Percentiles rank a stretch among this genome's conserved stretches.
Evolutionary conservation across 768 basidiomycete species (phyloP).

Genomic region (Lentinus brumalis): DNA sequence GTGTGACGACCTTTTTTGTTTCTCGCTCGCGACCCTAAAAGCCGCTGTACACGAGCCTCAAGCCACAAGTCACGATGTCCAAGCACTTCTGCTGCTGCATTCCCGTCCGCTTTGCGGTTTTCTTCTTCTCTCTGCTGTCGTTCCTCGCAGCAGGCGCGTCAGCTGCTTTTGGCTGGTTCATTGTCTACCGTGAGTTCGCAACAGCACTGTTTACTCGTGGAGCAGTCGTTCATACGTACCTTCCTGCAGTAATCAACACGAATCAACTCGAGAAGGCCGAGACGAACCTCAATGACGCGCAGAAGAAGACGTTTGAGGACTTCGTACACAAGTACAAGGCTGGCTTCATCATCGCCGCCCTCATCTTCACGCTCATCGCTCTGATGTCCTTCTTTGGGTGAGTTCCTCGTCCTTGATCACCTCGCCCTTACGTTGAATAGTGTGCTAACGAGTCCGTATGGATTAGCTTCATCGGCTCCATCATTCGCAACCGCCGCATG

Average conservation of each 20-base stretch:
- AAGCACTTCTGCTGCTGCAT: constrained; percentile 34
- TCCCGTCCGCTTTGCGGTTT: constrained; percentile 31
- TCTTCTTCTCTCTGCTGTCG: constrained; percentile 30
- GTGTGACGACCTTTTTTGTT: constrained; percentile 8
- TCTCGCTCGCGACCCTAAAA: background rate
- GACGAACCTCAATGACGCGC: background rate
- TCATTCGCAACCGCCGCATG: constrained; percentile 29
- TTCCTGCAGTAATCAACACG: constrained; percentile 12
- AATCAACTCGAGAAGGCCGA: constrained; percentile 6
- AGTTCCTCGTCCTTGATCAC: constrained; percentile 2
- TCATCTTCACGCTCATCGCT: constrained; percentile 26
- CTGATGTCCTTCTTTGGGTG: constrained; percentile 32
- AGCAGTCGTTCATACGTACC: background rate
- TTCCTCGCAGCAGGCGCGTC: constrained; percentile 12
- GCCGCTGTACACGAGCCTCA: background rate
- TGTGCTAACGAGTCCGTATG: background rate
- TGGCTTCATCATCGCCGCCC: constrained; percentile 22
- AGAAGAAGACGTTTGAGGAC: constrained; percentile 9
- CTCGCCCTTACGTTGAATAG: background rate
- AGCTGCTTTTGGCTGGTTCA: constrained; percentile 13
- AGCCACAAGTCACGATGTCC: constrained; percentile 20
- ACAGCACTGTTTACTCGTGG: background rate
- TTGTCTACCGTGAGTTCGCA: constrained; percentile 22
- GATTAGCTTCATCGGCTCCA: constrained; percentile 29
- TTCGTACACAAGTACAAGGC: constrained; percentile 11